Percentiles rank a stretch among this genome's conserved stretches.
phyloP scores from a whole-genome alignment of 257 asterid species.

The Leonotis leonurus region DNA sequence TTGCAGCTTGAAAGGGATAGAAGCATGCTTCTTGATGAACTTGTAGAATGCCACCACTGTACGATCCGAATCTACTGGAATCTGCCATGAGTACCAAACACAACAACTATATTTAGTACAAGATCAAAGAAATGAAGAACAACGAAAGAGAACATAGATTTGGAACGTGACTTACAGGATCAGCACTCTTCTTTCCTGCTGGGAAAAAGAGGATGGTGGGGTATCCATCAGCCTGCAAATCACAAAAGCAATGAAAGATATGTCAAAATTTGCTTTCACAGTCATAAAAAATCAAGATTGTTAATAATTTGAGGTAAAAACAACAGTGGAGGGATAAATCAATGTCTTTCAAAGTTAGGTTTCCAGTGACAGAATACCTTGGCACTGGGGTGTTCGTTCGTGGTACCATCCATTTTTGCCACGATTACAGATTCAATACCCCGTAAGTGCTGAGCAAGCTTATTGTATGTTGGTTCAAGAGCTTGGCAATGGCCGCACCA shows the following conservation, averaged over 20 bases:
- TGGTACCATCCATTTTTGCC: slow-evolving; percentile 96
- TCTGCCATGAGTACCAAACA: slow-evolving; percentile 33
- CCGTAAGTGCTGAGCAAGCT: slow-evolving; percentile 79
- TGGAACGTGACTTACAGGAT: slow-evolving; percentile 58
- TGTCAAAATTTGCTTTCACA: neutral
- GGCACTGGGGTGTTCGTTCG: slow-evolving; percentile 80
- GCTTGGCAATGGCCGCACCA: slow-evolving; percentile 98
- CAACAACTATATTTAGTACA: neutral
- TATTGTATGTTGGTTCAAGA: slow-evolving; percentile 86
- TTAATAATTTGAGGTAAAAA: no score
- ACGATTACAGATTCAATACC: slow-evolving; percentile 59
- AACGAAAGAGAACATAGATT: neutral
- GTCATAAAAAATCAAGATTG: neutral
- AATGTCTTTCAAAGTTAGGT: neutral
- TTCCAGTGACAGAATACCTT: slow-evolving; percentile 38
- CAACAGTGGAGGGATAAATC: neutral
- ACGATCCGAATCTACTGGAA: slow-evolving; percentile 63
- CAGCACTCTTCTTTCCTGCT: slow-evolving; percentile 70
- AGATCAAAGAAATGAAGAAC: neutral
- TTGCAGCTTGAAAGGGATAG: slow-evolving; percentile 79
- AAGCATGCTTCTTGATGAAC: slow-evolving; percentile 75
- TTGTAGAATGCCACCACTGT: slow-evolving; percentile 83
- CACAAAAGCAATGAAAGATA: neutral
- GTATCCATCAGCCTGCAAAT: slow-evolving; percentile 79
- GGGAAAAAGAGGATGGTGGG: slow-evolving; percentile 94